Evolutionary conservation across 257 asterid species (phyloP).

Genomic region (Solanum gracilifrons): DNA sequence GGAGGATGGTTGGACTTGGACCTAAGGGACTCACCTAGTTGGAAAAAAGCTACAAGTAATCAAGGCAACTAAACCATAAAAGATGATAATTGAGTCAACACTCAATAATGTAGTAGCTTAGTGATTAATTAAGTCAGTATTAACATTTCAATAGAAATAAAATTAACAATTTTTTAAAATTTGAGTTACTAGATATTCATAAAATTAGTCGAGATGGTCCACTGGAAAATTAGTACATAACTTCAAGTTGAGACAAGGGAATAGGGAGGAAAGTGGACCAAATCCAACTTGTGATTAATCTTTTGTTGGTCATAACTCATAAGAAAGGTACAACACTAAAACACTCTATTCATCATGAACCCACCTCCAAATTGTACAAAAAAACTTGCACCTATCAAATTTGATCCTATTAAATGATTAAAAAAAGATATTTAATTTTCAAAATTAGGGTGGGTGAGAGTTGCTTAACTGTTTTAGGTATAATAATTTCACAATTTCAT

Average conservation of each 20-base stretch:
- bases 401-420: not conserved
- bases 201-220: not conserved
- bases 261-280: not conserved
- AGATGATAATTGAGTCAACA: not conserved
- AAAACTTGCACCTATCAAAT: not conserved
- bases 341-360: not conserved
- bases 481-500: not conserved
- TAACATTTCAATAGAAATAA: not conserved
- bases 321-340: not conserved
- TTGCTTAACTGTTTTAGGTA: not conserved
- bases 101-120: not conserved
- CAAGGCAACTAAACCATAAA: not conserved
- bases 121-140: not conserved
- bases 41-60: not conserved
- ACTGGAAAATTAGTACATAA: not conserved
- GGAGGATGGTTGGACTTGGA: not conserved
- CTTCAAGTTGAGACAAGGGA: not conserved
- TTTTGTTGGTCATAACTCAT: not conserved
- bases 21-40: not conserved
- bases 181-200: not conserved
- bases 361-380: not conserved
- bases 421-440: not conserved
- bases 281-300: not conserved
- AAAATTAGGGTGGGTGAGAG: not conserved
- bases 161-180: not conserved